Conservation (phyloP, 2,329 filamentous ascomycete species). For the Purpureocillium takamizusanense region DNA sequence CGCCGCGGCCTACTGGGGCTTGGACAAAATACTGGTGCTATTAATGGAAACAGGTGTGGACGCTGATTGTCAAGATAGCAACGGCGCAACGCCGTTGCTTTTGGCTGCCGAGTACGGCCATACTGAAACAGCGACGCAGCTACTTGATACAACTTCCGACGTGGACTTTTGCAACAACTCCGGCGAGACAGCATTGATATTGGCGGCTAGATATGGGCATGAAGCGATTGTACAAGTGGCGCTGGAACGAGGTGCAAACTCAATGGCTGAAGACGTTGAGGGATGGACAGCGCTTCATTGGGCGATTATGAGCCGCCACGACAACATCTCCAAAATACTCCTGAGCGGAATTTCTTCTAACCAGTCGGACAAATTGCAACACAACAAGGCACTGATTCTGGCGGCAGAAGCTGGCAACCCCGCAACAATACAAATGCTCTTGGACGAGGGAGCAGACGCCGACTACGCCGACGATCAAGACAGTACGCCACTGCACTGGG, state of each 20-base stretch:
- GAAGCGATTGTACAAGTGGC: neutral
- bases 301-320: slow-evolving; percentile 7
- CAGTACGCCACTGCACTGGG: slow-evolving; percentile 9
- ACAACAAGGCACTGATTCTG: slow-evolving; percentile 6
- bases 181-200: slow-evolving; percentile 5
- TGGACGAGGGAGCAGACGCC: slow-evolving; percentile 2
- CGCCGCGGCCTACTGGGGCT: slow-evolving; percentile 7
- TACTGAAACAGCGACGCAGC: neutral
- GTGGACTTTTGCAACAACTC: slow-evolving; percentile 2
- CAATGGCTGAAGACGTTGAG: slow-evolving; percentile 5
- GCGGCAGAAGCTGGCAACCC: slow-evolving; percentile 5
- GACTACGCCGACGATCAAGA: slow-evolving; percentile 6
- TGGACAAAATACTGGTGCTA: slow-evolving; percentile 2
- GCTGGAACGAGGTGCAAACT: slow-evolving; percentile 1
- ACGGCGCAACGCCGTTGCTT: slow-evolving; percentile 3
- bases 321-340: slow-evolving; percentile 1
- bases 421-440: slow-evolving; percentile 4
- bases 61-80: slow-evolving; percentile 4
- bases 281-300: slow-evolving; percentile 9
- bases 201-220: slow-evolving; percentile 6
- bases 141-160: slow-evolving; percentile 2
- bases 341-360: slow-evolving; percentile 3
- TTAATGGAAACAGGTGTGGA: neutral
- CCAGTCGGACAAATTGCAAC: slow-evolving; percentile 2
- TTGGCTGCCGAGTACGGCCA: slow-evolving; percentile 3